These are phyloP conservation scores for Neurospora crassa DNA, from an alignment of 2,329 filamentous ascomycete genomes.

Conservation along the genomic window DNA sequence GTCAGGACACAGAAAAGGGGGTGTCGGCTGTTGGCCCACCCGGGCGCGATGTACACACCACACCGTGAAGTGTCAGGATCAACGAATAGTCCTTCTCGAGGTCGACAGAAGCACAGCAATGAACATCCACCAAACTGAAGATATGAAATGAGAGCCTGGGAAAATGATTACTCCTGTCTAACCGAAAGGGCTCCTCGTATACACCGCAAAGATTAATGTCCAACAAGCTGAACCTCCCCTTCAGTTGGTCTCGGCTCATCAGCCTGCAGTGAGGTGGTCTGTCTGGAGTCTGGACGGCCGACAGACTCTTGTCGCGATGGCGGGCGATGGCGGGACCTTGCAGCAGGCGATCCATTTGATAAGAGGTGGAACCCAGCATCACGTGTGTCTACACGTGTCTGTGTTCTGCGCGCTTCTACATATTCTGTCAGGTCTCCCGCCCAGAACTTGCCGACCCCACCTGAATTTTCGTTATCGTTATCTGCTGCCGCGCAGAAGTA, in stretches of 20 bases:
- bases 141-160: neutral
- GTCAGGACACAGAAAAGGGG: neutral
- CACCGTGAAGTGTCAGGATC: neutral
- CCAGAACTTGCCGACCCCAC: constrained; percentile 1
- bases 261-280: neutral
- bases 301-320: neutral
- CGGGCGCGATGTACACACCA: neutral
- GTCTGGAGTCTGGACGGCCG: neutral
- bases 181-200: neutral
- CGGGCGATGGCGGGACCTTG: neutral
- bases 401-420: neutral
- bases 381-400: neutral
- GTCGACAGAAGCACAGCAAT: neutral
- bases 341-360: neutral
- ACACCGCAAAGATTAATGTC: neutral
- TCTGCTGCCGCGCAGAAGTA: constrained; percentile 1
- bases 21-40: neutral
- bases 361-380: neutral
- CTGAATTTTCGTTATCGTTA: constrained; percentile 14
- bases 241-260: neutral
- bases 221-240: neutral
- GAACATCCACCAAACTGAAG: neutral
- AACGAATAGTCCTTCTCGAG: neutral
- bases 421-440: neutral
- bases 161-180: neutral